These are phyloP conservation scores for Notholithocarpus densiflorus DNA, from an alignment of 306 rosid species.

Conservation along the genomic window DNA sequence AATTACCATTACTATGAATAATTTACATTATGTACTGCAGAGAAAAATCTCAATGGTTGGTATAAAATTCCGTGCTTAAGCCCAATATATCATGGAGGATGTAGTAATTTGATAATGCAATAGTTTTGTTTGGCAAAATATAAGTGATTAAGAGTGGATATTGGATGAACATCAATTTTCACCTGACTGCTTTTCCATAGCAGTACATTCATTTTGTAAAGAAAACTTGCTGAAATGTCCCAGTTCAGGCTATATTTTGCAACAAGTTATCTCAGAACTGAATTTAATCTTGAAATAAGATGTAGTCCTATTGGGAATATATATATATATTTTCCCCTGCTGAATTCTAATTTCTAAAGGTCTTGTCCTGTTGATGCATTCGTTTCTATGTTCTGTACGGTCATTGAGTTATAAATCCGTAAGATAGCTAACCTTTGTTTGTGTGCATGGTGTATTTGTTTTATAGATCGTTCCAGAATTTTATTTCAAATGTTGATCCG, in stretches of 20 bases:
- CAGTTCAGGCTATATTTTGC: not conserved
- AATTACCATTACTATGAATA: not conserved
- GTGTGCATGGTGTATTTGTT: constrained; percentile 7
- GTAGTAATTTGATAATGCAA: not conserved
- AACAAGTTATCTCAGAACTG: not conserved
- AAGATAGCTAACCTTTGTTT: constrained; percentile 1
- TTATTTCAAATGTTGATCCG: constrained; percentile 71
- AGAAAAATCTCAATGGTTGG: not conserved
- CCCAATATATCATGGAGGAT: not conserved
- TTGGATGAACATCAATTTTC: not conserved
- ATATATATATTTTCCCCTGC: not conserved
- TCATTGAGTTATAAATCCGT: not conserved
- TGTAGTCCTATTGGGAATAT: not conserved
- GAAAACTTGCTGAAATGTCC: not conserved
- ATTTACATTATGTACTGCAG: not conserved
- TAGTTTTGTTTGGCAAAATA: not conserved
- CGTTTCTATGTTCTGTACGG: constrained; percentile 1
- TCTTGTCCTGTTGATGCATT: not conserved
- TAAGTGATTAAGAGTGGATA: not conserved
- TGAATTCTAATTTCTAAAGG: not conserved
- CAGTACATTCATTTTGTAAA: not conserved
- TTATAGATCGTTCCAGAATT: constrained; percentile 77
- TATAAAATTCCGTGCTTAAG: not conserved
- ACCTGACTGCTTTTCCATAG: not conserved
- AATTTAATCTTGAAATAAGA: not conserved